Evolutionary conservation across 176 grass and related monocot genomes (phyloP), one percentile per base, ranked within the genome.

Genomic region (Melocanna baccifera): DNA sequence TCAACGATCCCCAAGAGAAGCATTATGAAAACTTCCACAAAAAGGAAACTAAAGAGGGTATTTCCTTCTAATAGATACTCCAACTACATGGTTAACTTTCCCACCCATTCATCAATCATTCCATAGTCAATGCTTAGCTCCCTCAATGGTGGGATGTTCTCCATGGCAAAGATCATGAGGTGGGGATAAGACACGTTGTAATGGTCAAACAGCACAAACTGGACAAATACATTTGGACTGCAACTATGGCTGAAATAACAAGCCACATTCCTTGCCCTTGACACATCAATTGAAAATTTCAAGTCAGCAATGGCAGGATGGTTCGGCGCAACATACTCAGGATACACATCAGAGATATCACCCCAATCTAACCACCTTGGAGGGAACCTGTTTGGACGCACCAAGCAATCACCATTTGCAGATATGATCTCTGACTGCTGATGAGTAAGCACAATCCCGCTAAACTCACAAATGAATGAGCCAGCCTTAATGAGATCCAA

Each of bases 61-160:
- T 34, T 73, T 42, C 75, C 69, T 75, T 90, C 79, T 67, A 68
- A 62, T 87, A 67, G 50, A 67, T 74, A 83, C 22, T 80, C 62
- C 26, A 61, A 72, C 85, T 91, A 91, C 85, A 92, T 92, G 39
- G 90, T 96, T 91, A 99, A 89, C 82, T 89, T 89, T 14, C 86
- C 93, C 19, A 92, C 84, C 82, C 86, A 90, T 83, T 96, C 97
- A 77, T 99, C 97, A 73, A 88, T 37, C 63, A 96, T 88, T 64
- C 97, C 97, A 82, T 99, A 99, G 86, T 99, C 97, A 80, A 99
- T 92, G 86, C 97, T 99, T 72, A 99, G 88, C 86, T 99, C 97
- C 74, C 97, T 99, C 86, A 99, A 83, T 5, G 97, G 97, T 1
- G 97, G 97, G 77, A 99, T 96, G 69, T 99, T 99, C 88, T 99